Evolutionary conservation across 495 filamentous ascomycete species (phyloP), one percentile per base, ranked within the genome.

Genomic region (Physcia stellaris): DNA sequence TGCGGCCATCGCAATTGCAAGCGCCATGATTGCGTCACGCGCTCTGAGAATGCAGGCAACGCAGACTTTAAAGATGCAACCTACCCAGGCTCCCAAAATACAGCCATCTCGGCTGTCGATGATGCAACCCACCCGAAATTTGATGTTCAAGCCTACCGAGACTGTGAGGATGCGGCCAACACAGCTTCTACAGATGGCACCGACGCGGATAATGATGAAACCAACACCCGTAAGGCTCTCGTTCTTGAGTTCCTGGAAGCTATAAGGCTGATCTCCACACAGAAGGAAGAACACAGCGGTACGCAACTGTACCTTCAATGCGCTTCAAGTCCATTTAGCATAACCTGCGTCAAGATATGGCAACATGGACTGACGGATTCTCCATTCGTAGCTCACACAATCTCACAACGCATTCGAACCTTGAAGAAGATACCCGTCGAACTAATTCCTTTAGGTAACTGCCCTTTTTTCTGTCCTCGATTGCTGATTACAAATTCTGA

Each of bases 401-500:
- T 99, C 64, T 95, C 90, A 32, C 90, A 99, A 67, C 81, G 92
- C 50, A 68, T 99, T 44, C 79, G 90, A 51, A 73, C 69, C 46
- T 63, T 95, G 43, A 85, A 81, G 73, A 75, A 74, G 66, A 77
- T 94, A 55, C 90, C 90, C 43, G 77, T 87, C 35, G 90, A 99
- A 70, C 71, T 99, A 75, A 75, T 88, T 53, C 90, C 90, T 50
- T 75, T 99, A 48, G 85, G 87, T 94, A 79, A 59, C 77, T 20
- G 22, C 13, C 28, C 28, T 22, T 32, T 17, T 28, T 29, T 19
- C 9, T n/a, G 9, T 3, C n/a, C 4, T 10, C 17, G 45, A 39
- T 39, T 19, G 19, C 10, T 26, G 19, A 24, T 4, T 11, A 23
- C 20, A 40, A 26, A 24, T 35, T 6, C 15, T 35, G 32, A n/a